Evolutionary conservation across 257 asterid species (phyloP), one percentile per base, ranked within the genome.

Genomic region (Gardenia jasminoides): DNA sequence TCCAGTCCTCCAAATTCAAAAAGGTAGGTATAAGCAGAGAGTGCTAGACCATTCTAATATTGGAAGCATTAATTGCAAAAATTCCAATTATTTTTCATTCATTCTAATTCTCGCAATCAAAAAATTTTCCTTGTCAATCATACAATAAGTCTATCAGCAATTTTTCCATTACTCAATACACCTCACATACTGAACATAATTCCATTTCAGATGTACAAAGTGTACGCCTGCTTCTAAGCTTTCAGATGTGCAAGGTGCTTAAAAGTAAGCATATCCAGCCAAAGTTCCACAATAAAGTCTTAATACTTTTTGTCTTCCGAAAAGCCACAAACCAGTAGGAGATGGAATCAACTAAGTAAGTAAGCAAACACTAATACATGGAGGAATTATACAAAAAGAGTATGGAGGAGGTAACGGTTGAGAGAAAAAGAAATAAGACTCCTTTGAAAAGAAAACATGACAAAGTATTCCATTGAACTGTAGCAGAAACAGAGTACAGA

Each of bases 401-500:
- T 50, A 50, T 50, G 24, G 20, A 54, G 10, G 64, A 56, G 64
- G 12, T 20, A 4, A 56, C 19, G n/a, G 1, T 56, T 56, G 26
- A 20, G 26, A 56, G 19, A 54, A 56, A 20, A 54, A 43, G 56
- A 74, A 58, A 74, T 30, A 58, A 20, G 48, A 30, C 67, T 24
- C 13, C 31, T 44, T 20, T 19, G 15, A 46, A 64, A 26, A 10
- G 41, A 44, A 43, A 46, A n/a, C 22, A 28, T 41, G 43, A 17
- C 19, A 26, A 52, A 66, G 3, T 33, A 74, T 50, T 56, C 19
- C 41, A 70, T 28, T 79, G 67, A 72, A 50, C 54, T 70, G 74
- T 48, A 73, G 54, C 28, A 80, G 22, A 71, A 69, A 78, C 11
- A 33, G 70, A 2, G 77, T 39, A 15, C 59, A 81, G 52, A 77